These are phyloP conservation scores for Ephemerocybe angulata DNA, from an alignment of 768 basidiomycete genomes.

Conservation along the genomic window DNA sequence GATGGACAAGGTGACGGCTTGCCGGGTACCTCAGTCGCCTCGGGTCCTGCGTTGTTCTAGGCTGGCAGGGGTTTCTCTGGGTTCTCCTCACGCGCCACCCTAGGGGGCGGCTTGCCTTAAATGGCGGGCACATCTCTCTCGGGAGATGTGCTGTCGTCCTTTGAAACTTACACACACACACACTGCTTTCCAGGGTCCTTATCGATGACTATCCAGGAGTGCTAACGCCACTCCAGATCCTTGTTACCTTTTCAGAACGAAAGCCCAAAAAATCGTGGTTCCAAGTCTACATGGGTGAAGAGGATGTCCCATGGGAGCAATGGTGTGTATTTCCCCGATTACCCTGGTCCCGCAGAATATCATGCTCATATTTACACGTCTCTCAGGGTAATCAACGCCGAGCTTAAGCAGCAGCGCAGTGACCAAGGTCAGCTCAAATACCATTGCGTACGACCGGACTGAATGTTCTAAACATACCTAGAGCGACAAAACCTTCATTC, in stretches of 20 bases:
- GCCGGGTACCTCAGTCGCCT: too few species aligned
- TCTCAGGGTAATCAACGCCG: conserved; percentile 73
- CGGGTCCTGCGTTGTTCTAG: too few species aligned
- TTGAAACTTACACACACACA: too few species aligned
- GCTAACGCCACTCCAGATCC: conserved; percentile 43
- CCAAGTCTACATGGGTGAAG: conserved; percentile 64
- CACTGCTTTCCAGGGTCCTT: too few species aligned
- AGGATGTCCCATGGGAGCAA: conserved; percentile 85
- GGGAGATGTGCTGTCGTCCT: too few species aligned
- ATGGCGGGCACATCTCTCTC: too few species aligned
- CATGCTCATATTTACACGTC: background rate
- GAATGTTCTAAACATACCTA: conserved; percentile 9
- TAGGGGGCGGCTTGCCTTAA: too few species aligned
- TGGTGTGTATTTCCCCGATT: conserved; percentile 44
- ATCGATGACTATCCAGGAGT: too few species aligned
- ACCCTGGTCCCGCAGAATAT: background rate
- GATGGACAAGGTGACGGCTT: too few species aligned
- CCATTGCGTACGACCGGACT: background rate
- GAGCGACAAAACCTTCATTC: conserved; percentile 52
- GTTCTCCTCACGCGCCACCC: too few species aligned
- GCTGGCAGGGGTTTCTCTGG: too few species aligned
- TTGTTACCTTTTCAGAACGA: conserved; percentile 75
- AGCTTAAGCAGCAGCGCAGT: conserved; percentile 66
- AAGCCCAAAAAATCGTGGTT: conserved; percentile 79
- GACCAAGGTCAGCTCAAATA: conserved; percentile 46